Conservation (phyloP, 2,329 filamentous ascomycete species). For the Zasmidium cellare region DNA sequence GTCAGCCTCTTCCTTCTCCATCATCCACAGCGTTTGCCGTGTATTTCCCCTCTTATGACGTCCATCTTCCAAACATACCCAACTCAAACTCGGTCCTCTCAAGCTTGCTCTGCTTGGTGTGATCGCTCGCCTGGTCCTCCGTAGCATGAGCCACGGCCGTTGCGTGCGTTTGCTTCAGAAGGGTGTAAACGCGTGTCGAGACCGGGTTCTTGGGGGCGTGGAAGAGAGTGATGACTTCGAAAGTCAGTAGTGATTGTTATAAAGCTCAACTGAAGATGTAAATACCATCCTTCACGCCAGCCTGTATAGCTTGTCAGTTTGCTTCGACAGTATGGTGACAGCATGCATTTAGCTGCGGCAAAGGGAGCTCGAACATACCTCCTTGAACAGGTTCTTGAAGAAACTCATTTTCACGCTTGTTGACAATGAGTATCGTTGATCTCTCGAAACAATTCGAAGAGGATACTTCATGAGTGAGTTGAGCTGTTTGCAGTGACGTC, state of each 20-base stretch:
- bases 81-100: slow-evolving; percentile 77
- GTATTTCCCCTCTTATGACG: not conserved
- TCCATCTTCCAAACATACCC: slow-evolving; percentile 28
- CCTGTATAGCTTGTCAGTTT: slow-evolving; percentile 25
- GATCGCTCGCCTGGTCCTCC: slow-evolving; percentile 71
- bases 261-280: not conserved
- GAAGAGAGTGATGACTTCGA: slow-evolving; percentile 82
- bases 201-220: slow-evolving; percentile 75
- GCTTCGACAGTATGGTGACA: not conserved
- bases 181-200: slow-evolving; percentile 70
- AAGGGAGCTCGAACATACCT: slow-evolving; percentile 35
- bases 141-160: slow-evolving; percentile 68
- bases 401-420: slow-evolving; percentile 35
- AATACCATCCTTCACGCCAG: slow-evolving; percentile 56
- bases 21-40: not conserved
- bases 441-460: not conserved
- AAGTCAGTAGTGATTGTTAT: not conserved
- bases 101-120: slow-evolving; percentile 59
- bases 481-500: slow-evolving; percentile 4
- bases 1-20: slow-evolving; percentile 7
- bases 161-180: slow-evolving; percentile 79
- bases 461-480: not conserved
- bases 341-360: not conserved
- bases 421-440: not conserved
- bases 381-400: slow-evolving; percentile 50